phyloP scores from a whole-genome alignment of 2,329 filamentous ascomycete species.

The Zasmidium cellare region DNA sequence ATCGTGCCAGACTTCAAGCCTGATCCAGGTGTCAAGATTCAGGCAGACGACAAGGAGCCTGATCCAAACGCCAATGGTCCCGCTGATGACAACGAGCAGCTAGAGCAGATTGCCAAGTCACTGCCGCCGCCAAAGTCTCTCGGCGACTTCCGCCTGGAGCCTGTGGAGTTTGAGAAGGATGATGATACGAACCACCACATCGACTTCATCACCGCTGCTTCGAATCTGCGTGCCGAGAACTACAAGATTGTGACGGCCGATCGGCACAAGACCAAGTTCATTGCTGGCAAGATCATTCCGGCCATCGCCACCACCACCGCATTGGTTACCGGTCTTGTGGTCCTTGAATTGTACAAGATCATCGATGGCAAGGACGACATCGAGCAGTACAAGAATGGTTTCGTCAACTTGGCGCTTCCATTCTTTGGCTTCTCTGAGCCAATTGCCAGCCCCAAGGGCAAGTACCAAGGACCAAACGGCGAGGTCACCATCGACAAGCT shows the following conservation, averaged over 20 bases:
- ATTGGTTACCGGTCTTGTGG: conserved; percentile 87
- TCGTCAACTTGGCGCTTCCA: conserved; percentile 91
- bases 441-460: conserved; percentile 89
- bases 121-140: conserved; percentile 79
- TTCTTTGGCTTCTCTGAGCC: conserved; percentile 99
- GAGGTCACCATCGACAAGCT: conserved; percentile 89
- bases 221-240: conserved; percentile 94
- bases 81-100: conserved; percentile 70
- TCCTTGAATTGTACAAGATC: conserved; percentile 94
- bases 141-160: conserved; percentile 82
- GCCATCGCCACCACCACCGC: conserved; percentile 97
- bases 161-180: conserved; percentile 98
- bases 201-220: conserved; percentile 96
- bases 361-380: conserved; percentile 94
- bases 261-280: conserved; percentile 98
- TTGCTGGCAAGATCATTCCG: conserved; percentile 98
- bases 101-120: conserved; percentile 69
- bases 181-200: conserved; percentile 98
- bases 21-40: conserved; percentile 89
- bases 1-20: conserved; percentile 95
- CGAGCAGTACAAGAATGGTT: conserved; percentile 99
- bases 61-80: conserved; percentile 73
- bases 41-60: conserved; percentile 91
- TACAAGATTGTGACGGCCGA: conserved; percentile 95
- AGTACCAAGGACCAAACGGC: conserved; percentile 76